Percentiles rank a stretch among this genome's conserved stretches.
Evolutionary conservation across 495 filamentous ascomycete genomes (phyloP).

Genomic region (Durotheca rogersii): DNA sequence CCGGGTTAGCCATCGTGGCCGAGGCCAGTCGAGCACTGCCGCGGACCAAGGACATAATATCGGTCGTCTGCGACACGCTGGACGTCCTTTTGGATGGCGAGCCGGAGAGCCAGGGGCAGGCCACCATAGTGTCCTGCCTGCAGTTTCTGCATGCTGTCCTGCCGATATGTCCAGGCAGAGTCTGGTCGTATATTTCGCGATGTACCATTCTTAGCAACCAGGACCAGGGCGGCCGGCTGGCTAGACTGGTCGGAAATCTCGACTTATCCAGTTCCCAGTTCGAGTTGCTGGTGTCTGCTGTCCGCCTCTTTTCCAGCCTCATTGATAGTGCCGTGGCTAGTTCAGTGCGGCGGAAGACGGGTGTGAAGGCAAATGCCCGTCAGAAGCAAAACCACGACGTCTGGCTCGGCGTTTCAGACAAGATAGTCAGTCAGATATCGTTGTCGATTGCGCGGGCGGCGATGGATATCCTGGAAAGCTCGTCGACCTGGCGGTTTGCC

Average conservation of each 20-base stretch:
- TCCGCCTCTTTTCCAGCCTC: constrained; percentile 70
- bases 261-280: constrained; percentile 76
- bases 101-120: constrained; percentile 53
- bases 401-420: constrained; percentile 73
- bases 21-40: constrained; percentile 73
- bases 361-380: constrained; percentile 52
- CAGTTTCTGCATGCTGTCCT: constrained; percentile 75
- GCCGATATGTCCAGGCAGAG: constrained; percentile 69
- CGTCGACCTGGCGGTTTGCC: constrained; percentile 77
- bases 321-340: constrained; percentile 73
- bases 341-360: constrained; percentile 68
- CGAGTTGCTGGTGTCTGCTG: constrained; percentile 69
- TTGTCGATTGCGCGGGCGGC: constrained; percentile 68
- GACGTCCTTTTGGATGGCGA: constrained; percentile 67
- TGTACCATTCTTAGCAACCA: constrained; percentile 73
- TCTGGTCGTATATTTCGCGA: constrained; percentile 86
- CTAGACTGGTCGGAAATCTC: constrained; percentile 67
- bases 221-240: constrained; percentile 69
- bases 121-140: constrained; percentile 69
- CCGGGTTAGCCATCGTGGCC: constrained; percentile 57
- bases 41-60: constrained; percentile 73
- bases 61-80: constrained; percentile 79
- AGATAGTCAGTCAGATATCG: constrained; percentile 70
- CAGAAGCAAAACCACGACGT: constrained; percentile 55
- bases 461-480: constrained; percentile 80